Percentiles rank a stretch among this genome's conserved stretches.
These are phyloP conservation scores for Jimgerdemannia lactiflua DNA, from an alignment of 192 early-diverging fungal genomes.

Conservation along the genomic window DNA sequence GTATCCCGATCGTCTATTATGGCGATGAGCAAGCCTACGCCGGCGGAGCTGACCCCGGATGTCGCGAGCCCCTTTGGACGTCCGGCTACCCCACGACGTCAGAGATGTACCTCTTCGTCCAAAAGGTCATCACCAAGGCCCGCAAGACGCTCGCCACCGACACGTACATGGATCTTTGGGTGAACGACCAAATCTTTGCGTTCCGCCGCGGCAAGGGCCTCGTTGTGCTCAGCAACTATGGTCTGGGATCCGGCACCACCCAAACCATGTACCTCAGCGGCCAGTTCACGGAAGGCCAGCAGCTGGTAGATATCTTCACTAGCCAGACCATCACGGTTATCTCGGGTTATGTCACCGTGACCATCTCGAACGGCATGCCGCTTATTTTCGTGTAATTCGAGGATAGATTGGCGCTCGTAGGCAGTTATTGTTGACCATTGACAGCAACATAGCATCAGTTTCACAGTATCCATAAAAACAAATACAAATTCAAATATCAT, in stretches of 20 bases:
- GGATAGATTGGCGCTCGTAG: too few relatives aligned
- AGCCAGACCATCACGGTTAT: slow-evolving; percentile 1
- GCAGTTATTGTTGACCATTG: too few relatives aligned
- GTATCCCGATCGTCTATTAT: slow-evolving; percentile 26
- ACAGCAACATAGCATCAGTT: too few relatives aligned
- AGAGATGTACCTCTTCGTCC: slow-evolving; percentile 17
- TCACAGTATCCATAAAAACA: too few relatives aligned
- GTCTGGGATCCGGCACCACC: slow-evolving; percentile 4
- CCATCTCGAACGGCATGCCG: slow-evolving; percentile 13
- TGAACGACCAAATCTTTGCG: slow-evolving; percentile 19
- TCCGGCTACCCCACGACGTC: slow-evolving; percentile 9
- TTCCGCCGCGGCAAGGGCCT: slow-evolving; percentile 17
- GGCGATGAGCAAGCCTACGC: slow-evolving; percentile 22
- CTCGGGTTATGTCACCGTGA: slow-evolving; percentile 8
- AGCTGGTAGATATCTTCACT: slow-evolving; percentile 12
- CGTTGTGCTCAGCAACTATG: slow-evolving; percentile 19
- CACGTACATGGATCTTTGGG: background rate
- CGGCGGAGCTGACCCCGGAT: slow-evolving; percentile 22
- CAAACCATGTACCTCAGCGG: slow-evolving; percentile 9
- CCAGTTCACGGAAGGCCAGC: slow-evolving; percentile 3
- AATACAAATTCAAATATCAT: too few relatives aligned
- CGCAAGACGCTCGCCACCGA: background rate
- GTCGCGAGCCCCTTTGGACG: slow-evolving; percentile 24
- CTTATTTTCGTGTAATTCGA: slow-evolving; percentile 12
- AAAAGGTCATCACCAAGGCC: slow-evolving; percentile 14